Conservation (phyloP, 768 basidiomycete species). For the Mycena vitilis region DNA sequence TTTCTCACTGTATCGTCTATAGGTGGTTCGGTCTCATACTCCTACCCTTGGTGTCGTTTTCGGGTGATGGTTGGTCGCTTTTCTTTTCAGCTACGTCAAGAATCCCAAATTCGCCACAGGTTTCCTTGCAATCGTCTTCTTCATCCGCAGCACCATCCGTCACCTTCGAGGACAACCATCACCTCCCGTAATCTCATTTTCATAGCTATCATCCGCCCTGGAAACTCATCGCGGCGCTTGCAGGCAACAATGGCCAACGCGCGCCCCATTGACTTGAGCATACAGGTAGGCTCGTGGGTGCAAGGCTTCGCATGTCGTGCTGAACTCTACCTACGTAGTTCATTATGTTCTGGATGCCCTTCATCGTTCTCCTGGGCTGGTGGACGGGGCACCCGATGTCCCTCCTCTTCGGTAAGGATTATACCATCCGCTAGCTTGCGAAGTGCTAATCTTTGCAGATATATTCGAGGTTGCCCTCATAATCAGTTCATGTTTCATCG, state of each 20-base stretch:
- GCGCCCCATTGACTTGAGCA: constrained; percentile 79
- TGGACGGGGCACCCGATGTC: constrained; percentile 69
- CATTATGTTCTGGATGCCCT: constrained; percentile 82
- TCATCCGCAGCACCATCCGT: constrained; percentile 51
- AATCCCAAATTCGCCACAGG: constrained; percentile 1
- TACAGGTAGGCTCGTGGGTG: constrained; percentile 52
- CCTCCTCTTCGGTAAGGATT: constrained; percentile 71
- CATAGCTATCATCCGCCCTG: background rate
- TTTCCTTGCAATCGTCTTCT: constrained; percentile 68
- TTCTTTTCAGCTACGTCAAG: background rate
- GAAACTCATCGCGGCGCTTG: background rate
- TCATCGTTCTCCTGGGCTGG: constrained; percentile 77
- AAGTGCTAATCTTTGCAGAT: constrained; percentile 53
- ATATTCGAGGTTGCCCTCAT: constrained; percentile 75
- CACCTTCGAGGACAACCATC: constrained; percentile 53
- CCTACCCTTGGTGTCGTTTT: constrained; percentile 79
- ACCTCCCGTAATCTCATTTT: constrained; percentile 47
- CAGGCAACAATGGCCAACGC: constrained; percentile 68
- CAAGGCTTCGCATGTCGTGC: too few relatives aligned
- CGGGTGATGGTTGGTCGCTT: constrained; percentile 64
- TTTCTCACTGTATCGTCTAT: constrained; percentile 16
- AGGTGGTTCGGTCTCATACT: constrained; percentile 83
- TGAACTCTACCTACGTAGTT: constrained; percentile 67
- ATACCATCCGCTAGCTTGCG: background rate
- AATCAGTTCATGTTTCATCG: constrained; percentile 77